Evolutionary conservation across 345 rosid species (phyloP).

Genomic region (Ricinus communis): DNA sequence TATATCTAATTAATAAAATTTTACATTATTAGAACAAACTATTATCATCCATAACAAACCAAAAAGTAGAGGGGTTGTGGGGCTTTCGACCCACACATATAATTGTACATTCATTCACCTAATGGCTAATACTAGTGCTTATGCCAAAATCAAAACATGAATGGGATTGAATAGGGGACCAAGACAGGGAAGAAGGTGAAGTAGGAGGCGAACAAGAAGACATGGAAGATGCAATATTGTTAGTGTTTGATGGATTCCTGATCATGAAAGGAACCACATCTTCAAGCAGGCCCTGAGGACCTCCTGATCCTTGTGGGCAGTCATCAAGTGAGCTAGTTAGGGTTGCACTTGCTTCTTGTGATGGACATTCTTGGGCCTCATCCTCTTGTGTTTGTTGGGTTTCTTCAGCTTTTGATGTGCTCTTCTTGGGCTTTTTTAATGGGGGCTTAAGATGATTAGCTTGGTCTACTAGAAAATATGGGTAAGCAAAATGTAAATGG

Average conservation of each 20-base stretch:
- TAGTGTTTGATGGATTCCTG: conserved; percentile 37
- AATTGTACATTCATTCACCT: background rate
- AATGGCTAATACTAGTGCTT: background rate
- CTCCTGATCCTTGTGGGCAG: conserved; percentile 8
- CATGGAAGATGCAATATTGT: conserved; percentile 21
- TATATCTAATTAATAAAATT: too few relatives aligned
- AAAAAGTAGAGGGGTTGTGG: too few relatives aligned
- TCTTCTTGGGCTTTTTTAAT: conserved; percentile 44
- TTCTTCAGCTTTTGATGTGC: background rate
- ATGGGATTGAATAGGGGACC: conserved; percentile 36
- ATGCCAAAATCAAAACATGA: conserved; percentile 29
- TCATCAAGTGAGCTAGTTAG: background rate
- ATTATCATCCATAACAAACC: too few relatives aligned
- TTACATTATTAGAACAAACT: too few relatives aligned
- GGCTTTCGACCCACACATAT: too few relatives aligned
- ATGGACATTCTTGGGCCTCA: conserved; percentile 3
- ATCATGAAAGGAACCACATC: conserved; percentile 69
- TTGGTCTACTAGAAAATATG: conserved; percentile 37
- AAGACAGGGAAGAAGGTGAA: conserved; percentile 50
- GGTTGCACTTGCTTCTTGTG: background rate
- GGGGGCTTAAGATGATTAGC: conserved; percentile 30
- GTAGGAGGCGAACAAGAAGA: conserved; percentile 41
- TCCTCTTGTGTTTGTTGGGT: conserved; percentile 15
- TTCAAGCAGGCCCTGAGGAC: conserved; percentile 60
- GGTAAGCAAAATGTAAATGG: conserved; percentile 67